Evolutionary conservation across 2,329 filamentous ascomycete species (phyloP).

Genomic region (Penicillium sp.): DNA sequence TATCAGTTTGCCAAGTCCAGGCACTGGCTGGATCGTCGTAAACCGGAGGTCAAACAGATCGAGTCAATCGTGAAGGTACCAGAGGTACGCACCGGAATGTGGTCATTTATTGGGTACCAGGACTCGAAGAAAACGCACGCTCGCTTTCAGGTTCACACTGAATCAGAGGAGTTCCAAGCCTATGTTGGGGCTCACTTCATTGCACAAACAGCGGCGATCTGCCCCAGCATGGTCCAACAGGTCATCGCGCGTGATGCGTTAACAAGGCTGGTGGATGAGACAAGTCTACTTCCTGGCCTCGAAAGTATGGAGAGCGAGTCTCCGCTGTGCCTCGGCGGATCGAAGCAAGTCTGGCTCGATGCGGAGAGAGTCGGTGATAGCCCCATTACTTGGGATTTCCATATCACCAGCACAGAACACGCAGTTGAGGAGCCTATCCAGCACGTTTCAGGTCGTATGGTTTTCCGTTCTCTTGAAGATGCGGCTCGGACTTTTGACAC

Average conservation of each 20-base stretch:
- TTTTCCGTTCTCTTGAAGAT: neutral
- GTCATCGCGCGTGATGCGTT: neutral
- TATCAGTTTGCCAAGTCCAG: constrained; percentile 47
- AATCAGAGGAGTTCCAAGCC: constrained; percentile 3
- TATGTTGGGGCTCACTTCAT: constrained; percentile 18
- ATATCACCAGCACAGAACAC: neutral
- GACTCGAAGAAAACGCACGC: neutral
- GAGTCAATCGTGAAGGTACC: neutral
- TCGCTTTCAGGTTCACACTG: neutral
- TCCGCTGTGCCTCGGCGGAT: neutral
- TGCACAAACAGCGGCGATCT: constrained; percentile 14
- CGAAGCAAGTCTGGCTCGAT: neutral
- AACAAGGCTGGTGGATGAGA: neutral
- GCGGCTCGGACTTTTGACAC: neutral
- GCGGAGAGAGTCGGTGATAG: neutral
- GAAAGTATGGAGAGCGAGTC: neutral
- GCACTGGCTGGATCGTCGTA: constrained; percentile 40
- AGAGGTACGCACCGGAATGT: neutral
- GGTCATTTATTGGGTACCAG: neutral
- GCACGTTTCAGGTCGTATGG: neutral
- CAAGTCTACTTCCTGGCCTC: neutral
- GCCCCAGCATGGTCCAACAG: constrained; percentile 17
- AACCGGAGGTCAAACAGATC: neutral
- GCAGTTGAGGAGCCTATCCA: no score
- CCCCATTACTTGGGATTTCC: neutral